Percentiles rank a stretch among this genome's conserved stretches.
Evolutionary conservation across 83 land plant species (phyloP).

Genomic region (Thuja plicata): DNA sequence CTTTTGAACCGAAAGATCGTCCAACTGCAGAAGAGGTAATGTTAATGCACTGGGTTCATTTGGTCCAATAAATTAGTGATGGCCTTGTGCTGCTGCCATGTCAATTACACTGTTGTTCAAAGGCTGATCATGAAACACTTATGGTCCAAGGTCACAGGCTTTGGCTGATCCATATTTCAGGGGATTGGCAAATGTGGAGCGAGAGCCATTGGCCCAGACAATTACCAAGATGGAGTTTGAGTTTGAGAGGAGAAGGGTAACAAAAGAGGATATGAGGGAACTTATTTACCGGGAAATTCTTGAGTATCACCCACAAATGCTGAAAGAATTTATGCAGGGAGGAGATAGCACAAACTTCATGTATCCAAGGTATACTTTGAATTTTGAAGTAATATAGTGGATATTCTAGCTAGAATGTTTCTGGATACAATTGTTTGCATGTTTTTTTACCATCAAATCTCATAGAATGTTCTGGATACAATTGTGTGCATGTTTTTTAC

Average conservation of each 20-base stretch:
- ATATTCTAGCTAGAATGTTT: too few relatives aligned
- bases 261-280: slow-evolving; percentile 78
- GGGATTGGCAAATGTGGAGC: slow-evolving; percentile 62
- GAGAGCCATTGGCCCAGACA: slow-evolving; percentile 70
- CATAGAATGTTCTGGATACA: too few relatives aligned
- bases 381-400: background rate
- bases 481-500: too few relatives aligned
- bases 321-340: slow-evolving; percentile 62
- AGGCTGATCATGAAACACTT: background rate
- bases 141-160: slow-evolving; percentile 45
- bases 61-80: background rate
- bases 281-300: slow-evolving; percentile 73
- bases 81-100: background rate
- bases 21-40: slow-evolving; percentile 83
- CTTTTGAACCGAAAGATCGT: slow-evolving; percentile 83
- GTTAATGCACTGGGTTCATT: background rate
- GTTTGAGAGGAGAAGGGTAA: slow-evolving; percentile 72
- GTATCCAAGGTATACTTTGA: slow-evolving; percentile 64
- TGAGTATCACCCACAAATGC: slow-evolving; percentile 73
- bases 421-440: too few relatives aligned
- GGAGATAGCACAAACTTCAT: slow-evolving; percentile 61
- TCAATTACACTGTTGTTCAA: background rate
- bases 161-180: slow-evolving; percentile 78
- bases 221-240: slow-evolving; percentile 76
- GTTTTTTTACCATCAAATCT: too few relatives aligned